These are phyloP conservation scores for Agaricus sinodeliciosus DNA, from an alignment of 768 basidiomycete species.

Conservation along the genomic window DNA sequence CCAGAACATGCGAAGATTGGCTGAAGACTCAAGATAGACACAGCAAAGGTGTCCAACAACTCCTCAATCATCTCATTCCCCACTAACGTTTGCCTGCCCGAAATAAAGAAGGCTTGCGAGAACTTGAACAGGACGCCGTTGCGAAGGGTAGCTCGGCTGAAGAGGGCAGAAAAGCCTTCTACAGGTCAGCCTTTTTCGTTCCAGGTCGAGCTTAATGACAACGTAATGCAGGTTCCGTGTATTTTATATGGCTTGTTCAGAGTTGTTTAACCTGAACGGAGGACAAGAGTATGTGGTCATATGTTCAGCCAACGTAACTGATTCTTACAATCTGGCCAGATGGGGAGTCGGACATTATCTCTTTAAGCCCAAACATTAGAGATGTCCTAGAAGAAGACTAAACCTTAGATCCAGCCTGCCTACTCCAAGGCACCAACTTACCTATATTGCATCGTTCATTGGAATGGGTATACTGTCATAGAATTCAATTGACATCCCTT, in stretches of 20 bases:
- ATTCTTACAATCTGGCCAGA: slow-evolving; percentile 19
- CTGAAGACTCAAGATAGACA: slow-evolving; percentile 51
- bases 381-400: too few relatives aligned
- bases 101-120: slow-evolving; percentile 33
- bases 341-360: slow-evolving; percentile 55
- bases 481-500: slow-evolving; percentile 4
- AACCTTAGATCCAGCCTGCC: too few relatives aligned
- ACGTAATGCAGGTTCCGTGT: slow-evolving; percentile 46
- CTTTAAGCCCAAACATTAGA: slow-evolving; percentile 27
- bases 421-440: not conserved
- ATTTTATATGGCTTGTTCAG: slow-evolving; percentile 68
- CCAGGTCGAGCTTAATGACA: not conserved
- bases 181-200: slow-evolving; percentile 27
- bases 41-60: slow-evolving; percentile 25
- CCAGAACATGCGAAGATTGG: slow-evolving; percentile 61
- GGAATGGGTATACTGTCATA: slow-evolving; percentile 5
- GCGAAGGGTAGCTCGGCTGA: slow-evolving; percentile 35
- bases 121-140: slow-evolving; percentile 41
- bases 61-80: not conserved
- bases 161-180: slow-evolving; percentile 56
- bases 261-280: slow-evolving; percentile 54
- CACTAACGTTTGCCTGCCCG: not conserved
- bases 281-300: slow-evolving; percentile 53
- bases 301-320: too few relatives aligned
- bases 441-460: slow-evolving; percentile 1